Percentiles rank a stretch among this genome's conserved stretches.
Conservation (phyloP, 2,329 filamentous ascomycete genomes). For the Aureobasidium sp. region DNA sequence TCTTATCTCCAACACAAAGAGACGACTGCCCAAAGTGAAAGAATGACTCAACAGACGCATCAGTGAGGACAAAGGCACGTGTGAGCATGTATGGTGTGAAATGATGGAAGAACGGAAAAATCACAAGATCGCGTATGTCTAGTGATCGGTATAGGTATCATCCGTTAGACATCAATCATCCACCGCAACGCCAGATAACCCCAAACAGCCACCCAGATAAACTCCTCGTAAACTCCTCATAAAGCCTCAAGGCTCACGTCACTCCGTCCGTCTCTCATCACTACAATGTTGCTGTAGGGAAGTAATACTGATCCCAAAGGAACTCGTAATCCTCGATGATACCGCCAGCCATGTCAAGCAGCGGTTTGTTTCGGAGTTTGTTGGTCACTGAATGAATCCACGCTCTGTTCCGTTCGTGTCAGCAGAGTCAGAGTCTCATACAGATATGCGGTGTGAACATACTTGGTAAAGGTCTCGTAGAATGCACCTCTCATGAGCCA, state of each 20-base stretch:
- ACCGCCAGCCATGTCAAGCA: conserved; percentile 72
- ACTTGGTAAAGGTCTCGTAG: conserved; percentile 81
- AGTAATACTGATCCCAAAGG: conserved; percentile 97
- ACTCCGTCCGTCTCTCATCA: not conserved
- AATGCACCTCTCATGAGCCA: conserved; percentile 96
- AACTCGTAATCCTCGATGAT: conserved; percentile 96
- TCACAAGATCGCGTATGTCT: not conserved
- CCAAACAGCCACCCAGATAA: not conserved
- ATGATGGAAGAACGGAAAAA: not conserved
- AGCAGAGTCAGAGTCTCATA: conserved; percentile 16
- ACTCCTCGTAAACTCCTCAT: not conserved
- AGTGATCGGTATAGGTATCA: conserved; percentile 6
- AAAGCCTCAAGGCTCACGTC: not conserved
- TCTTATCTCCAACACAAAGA: conserved; percentile 1
- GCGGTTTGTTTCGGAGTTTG: conserved; percentile 60
- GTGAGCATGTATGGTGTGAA: not conserved
- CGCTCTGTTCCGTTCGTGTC: conserved; percentile 31
- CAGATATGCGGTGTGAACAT: conserved; percentile 22
- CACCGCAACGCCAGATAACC: not conserved
- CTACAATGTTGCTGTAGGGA: conserved; percentile 54
- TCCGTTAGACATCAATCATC: not conserved
- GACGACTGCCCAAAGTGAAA: not conserved
- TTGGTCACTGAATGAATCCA: conserved; percentile 61
- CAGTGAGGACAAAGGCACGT: not conserved
- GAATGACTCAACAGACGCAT: not conserved